phyloP scores from a whole-genome alignment of 2,329 filamentous ascomycete species.

The Colletotrichum sublineola region DNA sequence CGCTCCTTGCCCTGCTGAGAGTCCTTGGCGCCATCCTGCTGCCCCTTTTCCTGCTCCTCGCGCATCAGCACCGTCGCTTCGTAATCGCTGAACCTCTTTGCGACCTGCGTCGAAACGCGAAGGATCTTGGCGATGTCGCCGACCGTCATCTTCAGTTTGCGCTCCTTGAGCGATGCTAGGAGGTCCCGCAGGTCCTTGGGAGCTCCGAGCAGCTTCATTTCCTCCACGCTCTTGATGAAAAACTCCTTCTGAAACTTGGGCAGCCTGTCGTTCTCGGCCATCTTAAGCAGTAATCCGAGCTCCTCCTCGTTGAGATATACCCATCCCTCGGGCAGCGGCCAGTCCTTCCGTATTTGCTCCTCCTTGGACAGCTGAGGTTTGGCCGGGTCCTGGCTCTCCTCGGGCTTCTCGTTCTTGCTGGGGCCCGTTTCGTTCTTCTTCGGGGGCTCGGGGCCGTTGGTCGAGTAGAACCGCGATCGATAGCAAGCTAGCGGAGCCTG shows the following conservation, averaged over 20 bases:
- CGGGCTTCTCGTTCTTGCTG: constrained; percentile 45
- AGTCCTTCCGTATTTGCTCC: constrained; percentile 45
- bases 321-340: constrained; percentile 61
- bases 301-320: constrained; percentile 61
- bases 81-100: constrained; percentile 55
- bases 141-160: constrained; percentile 53
- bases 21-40: constrained; percentile 39
- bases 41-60: constrained; percentile 40
- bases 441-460: constrained; percentile 54
- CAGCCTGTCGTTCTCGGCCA: constrained; percentile 69
- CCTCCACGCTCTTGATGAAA: constrained; percentile 71
- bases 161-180: constrained; percentile 69
- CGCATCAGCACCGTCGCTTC: constrained; percentile 39
- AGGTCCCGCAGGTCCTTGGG: constrained; percentile 75
- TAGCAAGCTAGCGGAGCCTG: constrained; percentile 49
- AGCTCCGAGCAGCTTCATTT: constrained; percentile 77
- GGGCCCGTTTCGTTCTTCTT: constrained; percentile 51
- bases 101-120: constrained; percentile 67
- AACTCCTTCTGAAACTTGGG: constrained; percentile 72
- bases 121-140: constrained; percentile 71
- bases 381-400: constrained; percentile 42
- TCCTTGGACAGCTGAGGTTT: constrained; percentile 42
- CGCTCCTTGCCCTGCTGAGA: constrained; percentile 50
- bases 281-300: constrained; percentile 66
- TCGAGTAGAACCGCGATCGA: constrained; percentile 54